A percentile compares a stretch with the other conserved stretches of the same genome.
These are phyloP conservation scores for Pythium brassicae DNA, from an alignment of 352 stramenopile species.

Conservation along the genomic window DNA sequence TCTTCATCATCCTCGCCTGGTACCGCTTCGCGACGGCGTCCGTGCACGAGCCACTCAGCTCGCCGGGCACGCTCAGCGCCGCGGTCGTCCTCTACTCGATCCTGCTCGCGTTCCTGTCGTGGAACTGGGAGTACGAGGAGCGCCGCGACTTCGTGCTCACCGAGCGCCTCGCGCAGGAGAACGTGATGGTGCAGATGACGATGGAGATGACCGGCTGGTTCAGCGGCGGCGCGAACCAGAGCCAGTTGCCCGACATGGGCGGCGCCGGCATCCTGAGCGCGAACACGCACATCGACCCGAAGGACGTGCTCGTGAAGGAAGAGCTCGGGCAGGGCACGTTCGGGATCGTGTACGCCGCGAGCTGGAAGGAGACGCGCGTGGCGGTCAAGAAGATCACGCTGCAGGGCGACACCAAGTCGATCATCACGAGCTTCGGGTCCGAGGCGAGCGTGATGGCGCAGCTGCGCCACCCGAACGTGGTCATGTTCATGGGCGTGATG, in stretches of 20 bases:
- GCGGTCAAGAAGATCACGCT: conserved; percentile 85
- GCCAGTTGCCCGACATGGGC: conserved; percentile 41
- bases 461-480: conserved; percentile 77
- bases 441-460: conserved; percentile 83
- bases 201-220: conserved; percentile 89
- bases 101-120: conserved; percentile 72
- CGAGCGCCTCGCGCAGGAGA: conserved; percentile 76
- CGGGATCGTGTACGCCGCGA: conserved; percentile 66
- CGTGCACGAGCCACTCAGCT: conserved; percentile 39
- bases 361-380: conserved; percentile 79
- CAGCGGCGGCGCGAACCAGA: conserved; percentile 58
- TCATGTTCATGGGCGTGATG: conserved; percentile 91
- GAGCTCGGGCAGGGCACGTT: conserved; percentile 77
- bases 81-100: conserved; percentile 78
- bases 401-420: conserved; percentile 72
- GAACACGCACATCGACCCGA: conserved; percentile 82
- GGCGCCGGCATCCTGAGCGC: conserved; percentile 59
- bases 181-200: conserved; percentile 86
- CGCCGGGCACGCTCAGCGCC: conserved; percentile 62
- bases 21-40: conserved; percentile 36
- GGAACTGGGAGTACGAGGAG: conserved; percentile 88
- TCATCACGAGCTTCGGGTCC: conserved; percentile 78
- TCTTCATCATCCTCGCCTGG: conserved; percentile 79
- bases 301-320: conserved; percentile 76
- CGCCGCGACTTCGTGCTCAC: conserved; percentile 82